Evolutionary conservation across 1,284 basidiomycete genomes (phyloP), one percentile per base, ranked within the genome.

Genomic region (Flammula alnicola): DNA sequence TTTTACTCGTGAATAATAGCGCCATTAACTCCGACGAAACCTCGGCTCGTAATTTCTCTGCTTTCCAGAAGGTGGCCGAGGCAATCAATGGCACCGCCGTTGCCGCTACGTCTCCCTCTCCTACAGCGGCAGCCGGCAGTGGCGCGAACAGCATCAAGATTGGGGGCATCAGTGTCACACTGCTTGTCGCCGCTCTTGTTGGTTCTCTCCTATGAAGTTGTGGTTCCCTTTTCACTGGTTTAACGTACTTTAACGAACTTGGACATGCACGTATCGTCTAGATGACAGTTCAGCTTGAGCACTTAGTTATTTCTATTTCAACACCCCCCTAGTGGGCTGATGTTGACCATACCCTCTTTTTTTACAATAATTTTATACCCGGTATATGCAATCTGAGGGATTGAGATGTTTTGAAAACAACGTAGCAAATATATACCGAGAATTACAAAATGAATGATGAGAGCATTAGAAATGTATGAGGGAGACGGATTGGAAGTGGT

Each of bases 61-160:
- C 81, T 1, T 87, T 83, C 74, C 66, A 79, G 58, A 69, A 73
- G 22, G 67, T 73, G 26, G 80, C 81, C 11, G 69, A 70, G 60
- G 60, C 68, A 30, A 60, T 74, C 44, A 78, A 78, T 53, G 74
- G 73, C 40, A 73, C 74, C 17, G 52, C 66, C 46, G 62, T 65
- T 29, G 58, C 67, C 12, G 59, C 67, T 5, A 66, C 49, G 39
- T 41, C 61, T 14, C 59, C 67, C 9, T 27, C 56, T 16, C 31
- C 57, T 17, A 14, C 58, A 20, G 42, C 64, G 42, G 45, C 57
- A 8, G 51, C 48, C 22, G 43, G 20, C 25, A 67, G 62, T 44
- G 63, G 63, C 42, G 70, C 72, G 26, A 38, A 54, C 20, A 63
- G 64, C 8, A 32, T 69, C 44, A 63, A 57, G 27, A 43, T 70